phyloP scores from a whole-genome alignment of 2,329 filamentous ascomycete species.

The Stagonosporopsis vannaccii region DNA sequence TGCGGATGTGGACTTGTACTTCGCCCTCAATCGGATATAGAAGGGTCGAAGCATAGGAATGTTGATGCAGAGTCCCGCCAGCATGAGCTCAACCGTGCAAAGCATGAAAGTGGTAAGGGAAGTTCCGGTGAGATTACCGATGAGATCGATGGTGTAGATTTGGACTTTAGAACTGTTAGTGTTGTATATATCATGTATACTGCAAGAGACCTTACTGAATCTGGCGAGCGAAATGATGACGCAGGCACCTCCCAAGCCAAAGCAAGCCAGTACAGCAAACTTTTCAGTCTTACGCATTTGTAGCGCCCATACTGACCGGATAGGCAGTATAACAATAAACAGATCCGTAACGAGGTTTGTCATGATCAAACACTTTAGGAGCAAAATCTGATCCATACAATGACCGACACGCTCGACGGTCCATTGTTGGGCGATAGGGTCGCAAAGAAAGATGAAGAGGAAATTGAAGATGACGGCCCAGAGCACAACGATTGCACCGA shows the following conservation, averaged over 20 bases:
- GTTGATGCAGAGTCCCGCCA: slow-evolving; percentile 33
- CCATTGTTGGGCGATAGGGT: slow-evolving; percentile 35
- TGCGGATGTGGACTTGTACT: slow-evolving; percentile 23
- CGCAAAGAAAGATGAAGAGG: slow-evolving; percentile 32
- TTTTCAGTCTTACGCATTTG: slow-evolving; percentile 36
- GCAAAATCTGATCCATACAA: slow-evolving; percentile 33
- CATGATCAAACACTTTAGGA: slow-evolving; percentile 28
- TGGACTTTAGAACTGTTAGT: slow-evolving; percentile 15
- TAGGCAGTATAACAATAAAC: slow-evolving; percentile 26
- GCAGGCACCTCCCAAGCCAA: slow-evolving; percentile 28
- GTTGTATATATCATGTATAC: no score
- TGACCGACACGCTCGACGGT: slow-evolving; percentile 28
- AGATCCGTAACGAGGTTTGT: slow-evolving; percentile 28
- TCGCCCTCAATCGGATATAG: slow-evolving; percentile 28
- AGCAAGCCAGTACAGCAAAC: slow-evolving; percentile 30
- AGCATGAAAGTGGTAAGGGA: slow-evolving; percentile 34
- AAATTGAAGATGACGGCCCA: slow-evolving; percentile 36
- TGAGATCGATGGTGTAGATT: slow-evolving; percentile 23
- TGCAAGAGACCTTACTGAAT: slow-evolving; percentile 15
- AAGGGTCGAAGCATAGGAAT: slow-evolving; percentile 34
- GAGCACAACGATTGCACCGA: slow-evolving; percentile 22
- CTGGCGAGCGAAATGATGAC: slow-evolving; percentile 30
- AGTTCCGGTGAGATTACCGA: slow-evolving; percentile 32
- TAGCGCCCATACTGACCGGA: slow-evolving; percentile 27
- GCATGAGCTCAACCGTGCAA: slow-evolving; percentile 31